A percentile compares a stretch with the other conserved stretches of the same genome.
Evolutionary conservation across 495 filamentous ascomycete genomes (phyloP).

Genomic region (Bacidia gigantensis): DNA sequence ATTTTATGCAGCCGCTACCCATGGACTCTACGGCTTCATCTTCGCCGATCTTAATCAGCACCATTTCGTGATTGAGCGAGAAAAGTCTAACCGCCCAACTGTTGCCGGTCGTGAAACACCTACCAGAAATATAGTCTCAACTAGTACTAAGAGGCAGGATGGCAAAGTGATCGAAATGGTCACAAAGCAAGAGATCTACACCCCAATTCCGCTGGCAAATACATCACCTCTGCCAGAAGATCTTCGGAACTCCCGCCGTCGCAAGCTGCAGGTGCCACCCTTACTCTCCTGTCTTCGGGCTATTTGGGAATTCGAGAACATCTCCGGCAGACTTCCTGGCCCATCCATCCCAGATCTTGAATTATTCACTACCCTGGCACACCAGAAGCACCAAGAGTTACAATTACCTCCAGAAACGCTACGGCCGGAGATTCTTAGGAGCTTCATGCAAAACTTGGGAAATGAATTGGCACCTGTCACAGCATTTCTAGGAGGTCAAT

Average conservation of each 20-base stretch:
- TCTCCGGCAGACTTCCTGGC: conserved; percentile 41
- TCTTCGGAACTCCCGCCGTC: conserved; percentile 47
- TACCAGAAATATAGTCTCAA: conserved; percentile 61
- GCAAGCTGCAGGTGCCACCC: conserved; percentile 61
- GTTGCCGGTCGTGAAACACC: conserved; percentile 49
- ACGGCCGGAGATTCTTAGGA: conserved; percentile 61
- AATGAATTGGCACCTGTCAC: conserved; percentile 76
- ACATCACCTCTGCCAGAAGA: conserved; percentile 59
- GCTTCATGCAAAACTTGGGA: conserved; percentile 68
- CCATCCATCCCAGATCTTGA: conserved; percentile 45
- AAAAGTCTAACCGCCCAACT: conserved; percentile 62
- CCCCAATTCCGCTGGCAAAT: conserved; percentile 65
- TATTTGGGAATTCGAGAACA: conserved; percentile 61
- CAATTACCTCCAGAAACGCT: conserved; percentile 65
- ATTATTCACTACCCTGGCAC: conserved; percentile 62
- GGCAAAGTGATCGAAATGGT: conserved; percentile 74
- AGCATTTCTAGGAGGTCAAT: conserved; percentile 74
- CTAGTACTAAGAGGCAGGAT: conserved; percentile 57
- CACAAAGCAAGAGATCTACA: conserved; percentile 81
- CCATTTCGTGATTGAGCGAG: conserved; percentile 74
- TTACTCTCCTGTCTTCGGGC: conserved; percentile 70
- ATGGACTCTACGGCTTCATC: conserved; percentile 88
- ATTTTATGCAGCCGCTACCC: conserved; percentile 79
- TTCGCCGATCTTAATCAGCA: conserved; percentile 86
- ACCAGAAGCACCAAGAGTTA: conserved; percentile 58